Conservation (phyloP, 106 monocot species). For the Posidonia australis region DNA sequence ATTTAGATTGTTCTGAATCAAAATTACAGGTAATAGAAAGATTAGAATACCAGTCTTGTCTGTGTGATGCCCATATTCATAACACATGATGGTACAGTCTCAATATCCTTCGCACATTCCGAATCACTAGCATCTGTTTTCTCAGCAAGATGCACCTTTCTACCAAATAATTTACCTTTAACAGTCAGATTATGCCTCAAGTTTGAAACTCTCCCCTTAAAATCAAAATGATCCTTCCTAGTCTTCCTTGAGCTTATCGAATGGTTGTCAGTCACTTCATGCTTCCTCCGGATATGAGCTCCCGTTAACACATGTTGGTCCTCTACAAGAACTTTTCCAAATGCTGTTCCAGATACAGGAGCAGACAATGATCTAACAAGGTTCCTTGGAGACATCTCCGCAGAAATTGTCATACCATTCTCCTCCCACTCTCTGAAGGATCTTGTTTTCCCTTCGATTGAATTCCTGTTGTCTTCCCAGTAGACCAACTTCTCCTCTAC, state of each 20-base stretch:
- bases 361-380: constrained; percentile 70
- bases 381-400: constrained; percentile 36
- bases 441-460: constrained; percentile 18
- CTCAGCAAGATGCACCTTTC: constrained; percentile 31
- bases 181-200: constrained; percentile 52
- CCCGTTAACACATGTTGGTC: constrained; percentile 30
- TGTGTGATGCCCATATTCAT: constrained; percentile 27
- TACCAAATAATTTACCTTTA: constrained; percentile 56
- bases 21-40: not conserved
- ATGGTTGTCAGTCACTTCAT: constrained; percentile 29
- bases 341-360: constrained; percentile 56
- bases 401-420: constrained; percentile 3
- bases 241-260: constrained; percentile 23
- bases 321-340: constrained; percentile 51
- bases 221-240: constrained; percentile 52
- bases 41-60: constrained; percentile 25
- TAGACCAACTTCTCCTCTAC: constrained; percentile 17
- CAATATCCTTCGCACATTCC: constrained; percentile 12
- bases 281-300: constrained; percentile 23
- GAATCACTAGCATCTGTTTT: constrained; percentile 24
- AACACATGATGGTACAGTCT: constrained; percentile 21
- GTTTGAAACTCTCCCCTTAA: constrained; percentile 52
- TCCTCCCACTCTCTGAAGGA: constrained; percentile 33
- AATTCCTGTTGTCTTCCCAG: constrained; percentile 27
- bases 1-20: not conserved